Conservation (phyloP, 345 rosid genomes). For the Salix brachista region DNA sequence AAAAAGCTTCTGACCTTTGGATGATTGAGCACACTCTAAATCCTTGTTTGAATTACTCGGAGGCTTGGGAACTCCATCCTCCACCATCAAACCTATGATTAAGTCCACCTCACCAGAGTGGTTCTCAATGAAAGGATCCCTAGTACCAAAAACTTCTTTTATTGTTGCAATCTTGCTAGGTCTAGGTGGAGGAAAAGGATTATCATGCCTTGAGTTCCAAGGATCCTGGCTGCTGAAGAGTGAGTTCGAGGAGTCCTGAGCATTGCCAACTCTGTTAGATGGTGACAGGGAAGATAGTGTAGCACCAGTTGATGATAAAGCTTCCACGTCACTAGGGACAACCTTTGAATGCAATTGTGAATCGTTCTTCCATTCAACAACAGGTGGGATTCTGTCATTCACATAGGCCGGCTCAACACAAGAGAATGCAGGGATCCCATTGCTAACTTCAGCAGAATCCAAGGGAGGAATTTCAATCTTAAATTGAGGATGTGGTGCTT, state of each 20-base stretch:
- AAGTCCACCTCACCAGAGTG: conserved; percentile 23
- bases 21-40: conserved; percentile 32
- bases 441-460: conserved; percentile 37
- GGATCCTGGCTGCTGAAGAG: conserved; percentile 70
- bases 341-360: conserved; percentile 28
- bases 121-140: conserved; percentile 44
- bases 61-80: conserved; percentile 32
- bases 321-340: conserved; percentile 26
- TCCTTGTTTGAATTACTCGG: conserved; percentile 28
- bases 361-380: conserved; percentile 34
- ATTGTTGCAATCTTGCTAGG: conserved; percentile 45
- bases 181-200: conserved; percentile 53
- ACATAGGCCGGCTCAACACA: conserved; percentile 25
- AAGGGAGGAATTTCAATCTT: conserved; percentile 29
- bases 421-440: conserved; percentile 24
- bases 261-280: conserved; percentile 23
- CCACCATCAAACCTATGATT: conserved; percentile 18
- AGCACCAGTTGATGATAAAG: conserved; percentile 18
- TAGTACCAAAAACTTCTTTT: conserved; percentile 32
- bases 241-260: conserved; percentile 49
- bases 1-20: conserved; percentile 37
- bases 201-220: conserved; percentile 48
- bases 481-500: conserved; percentile 35
- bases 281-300: conserved; percentile 21
- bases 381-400: conserved; percentile 29